Evolutionary conservation across 2,329 filamentous ascomycete species (phyloP).

Genomic region (Bipolaris zeicola): DNA sequence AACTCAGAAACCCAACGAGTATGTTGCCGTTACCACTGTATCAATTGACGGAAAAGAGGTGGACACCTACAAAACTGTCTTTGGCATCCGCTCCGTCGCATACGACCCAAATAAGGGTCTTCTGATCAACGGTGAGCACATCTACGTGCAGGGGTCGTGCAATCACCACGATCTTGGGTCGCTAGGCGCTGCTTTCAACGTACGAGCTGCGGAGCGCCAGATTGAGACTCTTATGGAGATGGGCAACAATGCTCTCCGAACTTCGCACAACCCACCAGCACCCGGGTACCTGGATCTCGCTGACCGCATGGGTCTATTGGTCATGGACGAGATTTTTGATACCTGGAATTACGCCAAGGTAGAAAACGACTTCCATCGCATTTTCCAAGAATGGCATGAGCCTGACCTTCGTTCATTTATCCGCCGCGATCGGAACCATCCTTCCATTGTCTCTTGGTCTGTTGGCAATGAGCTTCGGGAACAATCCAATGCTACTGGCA

Average conservation of each 20-base stretch:
- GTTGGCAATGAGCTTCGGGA: slow-evolving; percentile 62
- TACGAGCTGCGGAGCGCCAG: slow-evolving; percentile 56
- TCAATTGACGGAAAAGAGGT: slow-evolving; percentile 27
- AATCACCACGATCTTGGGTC: slow-evolving; percentile 60
- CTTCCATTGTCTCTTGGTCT: slow-evolving; percentile 60
- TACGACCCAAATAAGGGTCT: slow-evolving; percentile 53
- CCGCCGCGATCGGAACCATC: slow-evolving; percentile 62
- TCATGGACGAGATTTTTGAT: slow-evolving; percentile 63
- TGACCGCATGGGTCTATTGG: slow-evolving; percentile 57
- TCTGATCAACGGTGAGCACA: slow-evolving; percentile 54
- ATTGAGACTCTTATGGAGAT: slow-evolving; percentile 58
- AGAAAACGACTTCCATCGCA: slow-evolving; percentile 57
- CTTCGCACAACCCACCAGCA: slow-evolving; percentile 61
- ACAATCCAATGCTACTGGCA: slow-evolving; percentile 48
- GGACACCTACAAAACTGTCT: slow-evolving; percentile 57
- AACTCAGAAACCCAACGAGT: slow-evolving; percentile 55
- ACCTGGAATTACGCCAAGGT: slow-evolving; percentile 57
- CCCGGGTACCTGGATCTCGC: slow-evolving; percentile 58
- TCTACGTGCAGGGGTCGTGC: slow-evolving; percentile 56
- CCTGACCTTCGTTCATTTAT: slow-evolving; percentile 58
- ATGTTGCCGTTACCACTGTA: slow-evolving; percentile 55
- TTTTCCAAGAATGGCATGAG: slow-evolving; percentile 62
- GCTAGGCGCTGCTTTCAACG: slow-evolving; percentile 59
- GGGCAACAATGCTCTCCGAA: slow-evolving; percentile 59
- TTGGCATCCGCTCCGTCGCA: slow-evolving; percentile 56